A percentile compares a stretch with the other conserved stretches of the same genome.
phyloP scores from a whole-genome alignment of 2,329 filamentous ascomycete species.

The Exophiala calicioides region DNA sequence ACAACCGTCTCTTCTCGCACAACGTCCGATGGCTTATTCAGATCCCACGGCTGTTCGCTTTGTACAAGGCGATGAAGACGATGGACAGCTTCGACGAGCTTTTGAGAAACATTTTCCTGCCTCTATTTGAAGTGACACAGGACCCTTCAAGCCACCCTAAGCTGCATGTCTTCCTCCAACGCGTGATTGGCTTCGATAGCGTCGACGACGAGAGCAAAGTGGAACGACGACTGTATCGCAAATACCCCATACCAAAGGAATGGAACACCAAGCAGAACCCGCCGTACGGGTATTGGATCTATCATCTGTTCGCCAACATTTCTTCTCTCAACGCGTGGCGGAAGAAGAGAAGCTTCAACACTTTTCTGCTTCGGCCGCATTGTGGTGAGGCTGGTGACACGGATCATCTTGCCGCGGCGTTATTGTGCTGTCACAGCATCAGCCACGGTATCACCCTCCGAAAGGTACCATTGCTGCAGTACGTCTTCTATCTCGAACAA shows the following conservation, averaged over 20 bases:
- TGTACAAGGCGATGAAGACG: slow-evolving; percentile 85
- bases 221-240: slow-evolving; percentile 89
- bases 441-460: slow-evolving; percentile 89
- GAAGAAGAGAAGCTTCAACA: slow-evolving; percentile 90
- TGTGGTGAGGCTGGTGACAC: slow-evolving; percentile 97
- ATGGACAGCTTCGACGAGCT: slow-evolving; percentile 91
- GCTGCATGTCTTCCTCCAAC: slow-evolving; percentile 88
- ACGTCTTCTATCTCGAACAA: slow-evolving; percentile 96
- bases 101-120: slow-evolving; percentile 86
- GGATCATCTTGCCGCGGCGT: slow-evolving; percentile 88
- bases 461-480: slow-evolving; percentile 92
- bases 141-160: slow-evolving; percentile 86
- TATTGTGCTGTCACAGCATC: slow-evolving; percentile 93
- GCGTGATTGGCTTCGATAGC: slow-evolving; percentile 95
- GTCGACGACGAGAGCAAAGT: slow-evolving; percentile 98
- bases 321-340: slow-evolving; percentile 89
- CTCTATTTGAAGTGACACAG: slow-evolving; percentile 90
- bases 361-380: slow-evolving; percentile 87
- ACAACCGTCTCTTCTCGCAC: slow-evolving; percentile 96
- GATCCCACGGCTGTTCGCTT: slow-evolving; percentile 88
- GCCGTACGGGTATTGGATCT: slow-evolving; percentile 98
- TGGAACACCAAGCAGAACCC: slow-evolving; percentile 96
- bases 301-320: slow-evolving; percentile 94
- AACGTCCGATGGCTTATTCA: slow-evolving; percentile 98
- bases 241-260: slow-evolving; percentile 84